Evolutionary conservation across 208 protist species (phyloP), one percentile per base, ranked within the genome.

Genomic region (Leishmania tarentolae): DNA sequence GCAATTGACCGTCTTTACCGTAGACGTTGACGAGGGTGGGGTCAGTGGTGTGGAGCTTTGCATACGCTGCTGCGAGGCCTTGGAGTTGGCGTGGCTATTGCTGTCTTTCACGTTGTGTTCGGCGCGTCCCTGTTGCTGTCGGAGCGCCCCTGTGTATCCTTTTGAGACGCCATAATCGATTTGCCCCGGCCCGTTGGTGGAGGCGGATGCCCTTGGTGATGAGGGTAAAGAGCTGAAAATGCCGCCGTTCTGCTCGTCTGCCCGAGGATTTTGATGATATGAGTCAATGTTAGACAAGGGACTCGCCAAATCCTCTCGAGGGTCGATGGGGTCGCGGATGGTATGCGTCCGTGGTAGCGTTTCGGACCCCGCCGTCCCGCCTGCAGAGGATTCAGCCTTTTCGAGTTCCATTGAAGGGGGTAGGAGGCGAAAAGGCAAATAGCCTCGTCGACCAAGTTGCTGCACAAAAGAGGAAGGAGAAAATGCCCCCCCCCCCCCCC

Each of bases 241-340:
- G 46, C 63, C 77, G 7, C 44, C 77, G 42, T 79, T 85, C n/a
- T 75, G 72, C n/a, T 81, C 76, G 17, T 78, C 82, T 0, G 31
- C 46, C 21, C 37, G 77, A 8, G 57, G 77, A n/a, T 61, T 81
- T 24, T 40, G 56, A n/a, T 66, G 53, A 24, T 52, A 47, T 3
- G 70, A 71, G 52, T 53, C 35, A n/a, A 21, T 69, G 40, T 80
- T 73, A 17, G 31, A 56, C 13, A 56, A 76, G 8, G 53, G 63
- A 9, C 61, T 79, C 46, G 59, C 63, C 71, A 56, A 37, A 42
- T 75, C 72, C 28, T 21, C 37, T 19, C 46, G 57, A n/a, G 63
- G 71, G 31, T 71, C 72, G 28, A 82, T 75, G 31, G 73, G 76
- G 11, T 82, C 52, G 21, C 52, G 76, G 46, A 78, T 75, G 6